Base-by-base conservation (phyloP, 192 early-diverging fungal species). In the Rhizophlyctis rosea region DNA sequence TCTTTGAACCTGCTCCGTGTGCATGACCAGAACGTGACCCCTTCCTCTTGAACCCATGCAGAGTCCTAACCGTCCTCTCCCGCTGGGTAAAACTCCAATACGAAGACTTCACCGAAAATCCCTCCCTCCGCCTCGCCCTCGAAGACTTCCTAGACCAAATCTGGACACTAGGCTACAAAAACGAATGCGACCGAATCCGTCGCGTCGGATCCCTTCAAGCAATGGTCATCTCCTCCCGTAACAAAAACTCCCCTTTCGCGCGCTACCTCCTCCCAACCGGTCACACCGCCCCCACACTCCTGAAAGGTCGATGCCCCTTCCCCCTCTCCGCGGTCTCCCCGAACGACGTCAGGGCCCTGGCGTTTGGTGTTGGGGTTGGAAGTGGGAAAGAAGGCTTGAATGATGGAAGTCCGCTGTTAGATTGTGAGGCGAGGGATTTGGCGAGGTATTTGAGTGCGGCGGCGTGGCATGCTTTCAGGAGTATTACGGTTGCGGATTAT, bases 31-130 rank as follows among this genome's bases (percentile, higher is more conserved):
- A 14, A 64, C 31, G 56, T n/a, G 29, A 18, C 52, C 52, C 52
- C n/a, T 54, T 13, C 14, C 1, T 27, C n/a, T 54, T 27, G 28
- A 18, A 28, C 32, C 3, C 29, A 0, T 58, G 32, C 64, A 87
- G 81, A 44, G 78, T 88, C 14, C 61, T 89, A 0, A 71, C 75
- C 54, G 81, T 89, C 0, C 59, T 89, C 36, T 39, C 72, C 7
- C 76, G 86, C 28, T 89, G 87, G 87, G 71, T 86, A 5, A 74
- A 71, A 31, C 59, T 89, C 4, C 80, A 84, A 47, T 81, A 68
- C 35, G 75, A 88, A 50, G 82, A 87, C 54, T 86, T 88, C 65
- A 79, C 70, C 16, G 58, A 50, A 9, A 71, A 80, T 47, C 50
- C 54, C 0, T 36, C 49, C 11, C 66, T 88, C 2, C 62, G 70